A percentile compares a stretch with the other conserved stretches of the same genome.
phyloP scores from a whole-genome alignment of 1,139 yeast genomes.

The Chernovozyma sophiae-reginae region DNA sequence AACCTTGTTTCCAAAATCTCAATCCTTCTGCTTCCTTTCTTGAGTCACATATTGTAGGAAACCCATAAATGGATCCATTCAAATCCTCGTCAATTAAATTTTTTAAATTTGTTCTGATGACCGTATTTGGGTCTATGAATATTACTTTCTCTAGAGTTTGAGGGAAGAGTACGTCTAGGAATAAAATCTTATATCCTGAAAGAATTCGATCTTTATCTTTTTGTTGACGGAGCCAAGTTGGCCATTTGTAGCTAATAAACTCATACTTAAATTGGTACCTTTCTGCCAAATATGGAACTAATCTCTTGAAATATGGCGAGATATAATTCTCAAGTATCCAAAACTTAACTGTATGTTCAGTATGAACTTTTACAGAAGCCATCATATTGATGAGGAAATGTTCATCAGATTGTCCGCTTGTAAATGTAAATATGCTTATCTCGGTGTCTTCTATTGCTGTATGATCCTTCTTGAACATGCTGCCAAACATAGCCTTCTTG shows the following conservation, averaged over 20 bases:
- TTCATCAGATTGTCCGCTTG: slow-evolving; percentile 78
- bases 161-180: slow-evolving; percentile 85
- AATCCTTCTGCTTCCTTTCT: slow-evolving; percentile 78
- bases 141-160: slow-evolving; percentile 68
- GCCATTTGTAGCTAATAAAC: slow-evolving; percentile 84
- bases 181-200: slow-evolving; percentile 86
- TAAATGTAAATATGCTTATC: slow-evolving; percentile 78
- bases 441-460: slow-evolving; percentile 42
- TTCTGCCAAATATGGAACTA: slow-evolving; percentile 60
- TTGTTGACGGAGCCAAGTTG: slow-evolving; percentile 79
- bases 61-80: slow-evolving; percentile 79
- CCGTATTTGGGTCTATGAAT: slow-evolving; percentile 83
- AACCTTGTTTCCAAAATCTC: slow-evolving; percentile 91
- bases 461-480: slow-evolving; percentile 6
- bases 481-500: slow-evolving; percentile 7
- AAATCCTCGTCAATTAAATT: slow-evolving; percentile 65
- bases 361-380: slow-evolving; percentile 63
- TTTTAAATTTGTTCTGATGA: slow-evolving; percentile 67
- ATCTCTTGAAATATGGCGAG: slow-evolving; percentile 61
- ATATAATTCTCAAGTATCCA: slow-evolving; percentile 84
- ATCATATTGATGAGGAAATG: slow-evolving; percentile 73
- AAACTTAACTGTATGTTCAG: slow-evolving; percentile 64
- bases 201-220: slow-evolving; percentile 71
- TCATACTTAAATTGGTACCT: slow-evolving; percentile 62
- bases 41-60: slow-evolving; percentile 85